Conservation (phyloP, 352 stramenopile genomes). For the Globisporangium viniferum region DNA sequence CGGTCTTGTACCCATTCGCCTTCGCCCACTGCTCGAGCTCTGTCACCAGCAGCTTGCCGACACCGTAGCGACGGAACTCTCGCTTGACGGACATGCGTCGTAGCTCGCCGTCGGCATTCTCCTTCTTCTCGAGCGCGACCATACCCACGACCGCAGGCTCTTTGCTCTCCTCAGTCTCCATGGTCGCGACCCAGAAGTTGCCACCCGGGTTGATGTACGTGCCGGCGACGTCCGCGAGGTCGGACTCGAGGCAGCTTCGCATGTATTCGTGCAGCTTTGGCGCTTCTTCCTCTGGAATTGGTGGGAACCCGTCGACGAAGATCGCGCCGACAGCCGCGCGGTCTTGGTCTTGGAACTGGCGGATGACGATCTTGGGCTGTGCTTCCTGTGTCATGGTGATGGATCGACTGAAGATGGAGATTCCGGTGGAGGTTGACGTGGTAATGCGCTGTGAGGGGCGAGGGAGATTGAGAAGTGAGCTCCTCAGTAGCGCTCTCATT, state of each 20-base stretch:
- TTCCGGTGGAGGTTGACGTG: neutral
- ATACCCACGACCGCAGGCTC: conserved; percentile 32
- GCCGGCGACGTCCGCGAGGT: conserved; percentile 7
- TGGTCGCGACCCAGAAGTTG: conserved; percentile 44
- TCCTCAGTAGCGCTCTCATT: neutral
- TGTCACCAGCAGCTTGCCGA: conserved; percentile 34
- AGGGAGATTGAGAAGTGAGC: neutral
- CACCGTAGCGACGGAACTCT: conserved; percentile 34
- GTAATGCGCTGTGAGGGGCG: neutral
- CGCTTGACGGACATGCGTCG: conserved; percentile 39
- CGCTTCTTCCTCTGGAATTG: neutral
- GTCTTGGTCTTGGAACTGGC: conserved; percentile 13
- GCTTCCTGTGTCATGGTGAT: neutral
- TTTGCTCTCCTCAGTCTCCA: neutral
- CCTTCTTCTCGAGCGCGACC: conserved; percentile 36
- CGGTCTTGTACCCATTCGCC: conserved; percentile 22
- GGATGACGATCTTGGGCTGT: conserved; percentile 10
- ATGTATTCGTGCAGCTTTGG: conserved; percentile 4
- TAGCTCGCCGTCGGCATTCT: conserved; percentile 29
- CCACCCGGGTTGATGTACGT: conserved; percentile 21
- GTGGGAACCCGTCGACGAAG: conserved; percentile 15
- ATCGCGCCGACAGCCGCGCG: neutral
- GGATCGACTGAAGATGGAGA: neutral
- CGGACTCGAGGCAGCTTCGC: conserved; percentile 2
- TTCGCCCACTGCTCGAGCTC: conserved; percentile 41